These are phyloP conservation scores for Usnea hakonensis DNA, from an alignment of 495 filamentous ascomycete species.

Conservation along the genomic window DNA sequence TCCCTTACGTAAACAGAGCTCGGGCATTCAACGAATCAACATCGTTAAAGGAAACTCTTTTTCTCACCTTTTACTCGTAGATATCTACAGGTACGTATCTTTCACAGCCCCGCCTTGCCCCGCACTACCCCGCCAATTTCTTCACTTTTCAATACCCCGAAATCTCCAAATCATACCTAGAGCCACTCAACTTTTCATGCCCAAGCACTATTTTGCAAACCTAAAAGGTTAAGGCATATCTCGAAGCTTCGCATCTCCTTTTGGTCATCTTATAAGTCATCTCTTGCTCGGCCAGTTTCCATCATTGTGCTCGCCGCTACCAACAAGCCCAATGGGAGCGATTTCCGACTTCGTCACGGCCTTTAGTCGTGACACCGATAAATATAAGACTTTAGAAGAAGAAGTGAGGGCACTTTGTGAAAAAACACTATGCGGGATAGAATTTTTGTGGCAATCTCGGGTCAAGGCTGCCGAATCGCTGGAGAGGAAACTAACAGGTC, in stretches of 20 bases:
- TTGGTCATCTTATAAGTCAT: neutral
- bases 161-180: neutral
- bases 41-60: too few relatives aligned
- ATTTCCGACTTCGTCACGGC: neutral
- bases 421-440: neutral
- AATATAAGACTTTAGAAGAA: neutral
- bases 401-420: neutral
- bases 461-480: constrained; percentile 1
- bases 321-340: neutral
- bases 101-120: neutral
- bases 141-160: neutral
- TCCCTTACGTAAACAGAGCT: too few relatives aligned
- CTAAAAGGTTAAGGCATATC: neutral
- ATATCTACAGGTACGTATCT: too few relatives aligned
- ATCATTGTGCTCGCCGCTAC: neutral
- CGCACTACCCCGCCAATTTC: neutral
- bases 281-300: neutral
- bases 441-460: constrained; percentile 4
- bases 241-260: neutral
- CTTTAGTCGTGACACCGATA: neutral
- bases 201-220: neutral
- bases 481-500: constrained; percentile 2
- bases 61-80: too few relatives aligned
- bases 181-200: neutral
- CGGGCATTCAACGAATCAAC: too few relatives aligned